phyloP scores from a whole-genome alignment of 2,329 filamentous ascomycete species.

The Talaromyces sp. region DNA sequence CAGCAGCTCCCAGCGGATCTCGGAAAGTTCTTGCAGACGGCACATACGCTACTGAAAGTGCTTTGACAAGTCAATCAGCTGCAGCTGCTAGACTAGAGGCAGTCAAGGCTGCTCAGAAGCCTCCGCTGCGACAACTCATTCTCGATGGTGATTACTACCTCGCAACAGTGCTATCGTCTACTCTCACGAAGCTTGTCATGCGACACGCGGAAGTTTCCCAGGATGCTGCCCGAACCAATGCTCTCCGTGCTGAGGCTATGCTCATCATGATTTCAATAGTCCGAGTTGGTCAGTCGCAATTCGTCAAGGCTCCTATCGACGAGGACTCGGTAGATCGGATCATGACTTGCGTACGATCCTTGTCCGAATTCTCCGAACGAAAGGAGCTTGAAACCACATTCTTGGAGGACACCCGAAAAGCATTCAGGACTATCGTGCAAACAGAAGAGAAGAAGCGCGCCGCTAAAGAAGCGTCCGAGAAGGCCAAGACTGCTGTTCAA shows the following conservation, averaged over 20 bases:
- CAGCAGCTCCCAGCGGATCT: constrained; percentile 73
- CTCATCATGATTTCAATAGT: constrained; percentile 99
- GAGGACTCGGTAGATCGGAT: constrained; percentile 98
- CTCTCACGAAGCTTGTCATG: constrained; percentile 96
- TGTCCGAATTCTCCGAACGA: constrained; percentile 83
- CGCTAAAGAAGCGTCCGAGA: constrained; percentile 88
- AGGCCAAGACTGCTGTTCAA: constrained; percentile 89
- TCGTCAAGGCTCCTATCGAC: constrained; percentile 94
- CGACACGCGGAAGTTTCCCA: constrained; percentile 89
- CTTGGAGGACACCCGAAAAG: constrained; percentile 89
- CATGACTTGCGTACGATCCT: constrained; percentile 91
- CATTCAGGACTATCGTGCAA: constrained; percentile 95
- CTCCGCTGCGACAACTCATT: constrained; percentile 88
- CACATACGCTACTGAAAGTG: constrained; percentile 95
- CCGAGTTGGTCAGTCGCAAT: constrained; percentile 96
- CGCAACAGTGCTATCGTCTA: constrained; percentile 89
- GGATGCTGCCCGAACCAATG: constrained; percentile 83
- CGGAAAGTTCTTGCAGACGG: constrained; percentile 91
- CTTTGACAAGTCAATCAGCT: constrained; percentile 86
- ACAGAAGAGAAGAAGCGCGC: constrained; percentile 96
- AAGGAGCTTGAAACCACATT: constrained; percentile 91
- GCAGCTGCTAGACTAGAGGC: constrained; percentile 89
- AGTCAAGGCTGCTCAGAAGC: constrained; percentile 95
- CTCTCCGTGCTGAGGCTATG: constrained; percentile 94
- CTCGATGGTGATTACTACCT: constrained; percentile 97